phyloP scores from a whole-genome alignment of 1,284 basidiomycete species.

The Cutaneotrichosporon spelunceum region DNA sequence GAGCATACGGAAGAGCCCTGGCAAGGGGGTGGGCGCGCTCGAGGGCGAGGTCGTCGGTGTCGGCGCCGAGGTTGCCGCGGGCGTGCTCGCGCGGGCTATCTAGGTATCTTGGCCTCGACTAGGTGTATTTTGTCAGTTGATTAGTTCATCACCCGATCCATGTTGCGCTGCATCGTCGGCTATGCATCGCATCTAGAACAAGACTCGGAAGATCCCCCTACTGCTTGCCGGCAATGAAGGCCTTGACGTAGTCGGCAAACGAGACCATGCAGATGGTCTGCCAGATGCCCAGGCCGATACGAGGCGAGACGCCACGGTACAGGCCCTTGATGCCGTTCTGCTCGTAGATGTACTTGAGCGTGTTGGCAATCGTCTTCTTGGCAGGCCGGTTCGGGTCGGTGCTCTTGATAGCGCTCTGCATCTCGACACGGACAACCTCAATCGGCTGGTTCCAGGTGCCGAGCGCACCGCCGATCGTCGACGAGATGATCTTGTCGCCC shows the following conservation, averaged over 20 bases:
- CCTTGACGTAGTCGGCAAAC: slow-evolving; percentile 81
- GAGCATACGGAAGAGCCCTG: slow-evolving; percentile 60
- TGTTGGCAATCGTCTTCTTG: slow-evolving; percentile 89
- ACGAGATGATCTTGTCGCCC: slow-evolving; percentile 82
- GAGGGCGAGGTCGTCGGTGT: slow-evolving; percentile 58
- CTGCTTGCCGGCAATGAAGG: slow-evolving; percentile 7
- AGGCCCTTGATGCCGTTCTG: slow-evolving; percentile 96
- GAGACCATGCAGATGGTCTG: slow-evolving; percentile 86
- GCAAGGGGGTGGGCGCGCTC: slow-evolving; percentile 51
- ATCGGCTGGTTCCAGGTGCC: slow-evolving; percentile 99
- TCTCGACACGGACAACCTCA: slow-evolving; percentile 64
- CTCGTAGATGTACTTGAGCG: slow-evolving; percentile 86
- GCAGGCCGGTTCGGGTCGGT: slow-evolving; percentile 70
- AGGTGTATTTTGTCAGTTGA: not conserved
- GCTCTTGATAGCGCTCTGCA: slow-evolving; percentile 96
- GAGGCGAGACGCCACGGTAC: slow-evolving; percentile 95
- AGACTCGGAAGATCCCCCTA: not conserved
- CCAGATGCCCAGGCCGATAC: slow-evolving; percentile 74
- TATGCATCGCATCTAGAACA: not conserved
- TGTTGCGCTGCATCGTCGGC: not conserved
- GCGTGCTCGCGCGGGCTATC: slow-evolving; percentile 56
- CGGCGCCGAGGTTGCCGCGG: slow-evolving; percentile 64
- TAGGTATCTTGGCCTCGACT: not conserved
- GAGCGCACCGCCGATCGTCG: slow-evolving; percentile 87
- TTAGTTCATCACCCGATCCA: too few species aligned